These are phyloP conservation scores for Calonectria pteridis DNA, from an alignment of 2,329 filamentous ascomycete species.

Conservation along the genomic window DNA sequence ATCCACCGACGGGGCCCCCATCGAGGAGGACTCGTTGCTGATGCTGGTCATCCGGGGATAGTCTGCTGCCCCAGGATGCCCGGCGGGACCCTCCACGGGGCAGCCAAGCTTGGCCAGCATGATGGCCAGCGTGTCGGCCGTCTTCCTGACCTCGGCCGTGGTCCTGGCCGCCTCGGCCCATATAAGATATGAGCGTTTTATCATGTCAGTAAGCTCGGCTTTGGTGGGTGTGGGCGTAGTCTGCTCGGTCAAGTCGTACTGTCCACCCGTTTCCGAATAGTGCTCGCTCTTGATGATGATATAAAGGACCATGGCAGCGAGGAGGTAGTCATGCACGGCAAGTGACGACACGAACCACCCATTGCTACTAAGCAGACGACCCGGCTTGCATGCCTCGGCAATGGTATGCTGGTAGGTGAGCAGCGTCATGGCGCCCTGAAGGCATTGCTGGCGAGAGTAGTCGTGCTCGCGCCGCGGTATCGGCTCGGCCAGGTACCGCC, in stretches of 20 bases:
- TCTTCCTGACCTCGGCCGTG: slow-evolving; percentile 58
- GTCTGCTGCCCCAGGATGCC: neutral
- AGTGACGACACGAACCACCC: slow-evolving; percentile 70
- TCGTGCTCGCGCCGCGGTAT: slow-evolving; percentile 58
- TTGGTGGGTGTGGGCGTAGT: slow-evolving; percentile 50
- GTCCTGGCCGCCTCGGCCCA: slow-evolving; percentile 57
- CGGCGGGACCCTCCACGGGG: slow-evolving; percentile 39
- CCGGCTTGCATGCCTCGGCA: slow-evolving; percentile 63
- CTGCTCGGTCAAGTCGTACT: slow-evolving; percentile 51
- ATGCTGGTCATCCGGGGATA: slow-evolving; percentile 10
- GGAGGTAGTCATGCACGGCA: slow-evolving; percentile 71
- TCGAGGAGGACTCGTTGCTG: slow-evolving; percentile 33
- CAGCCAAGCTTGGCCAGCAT: slow-evolving; percentile 59
- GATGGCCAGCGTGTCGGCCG: slow-evolving; percentile 58
- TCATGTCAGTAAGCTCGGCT: slow-evolving; percentile 54
- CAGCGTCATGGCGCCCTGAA: slow-evolving; percentile 62
- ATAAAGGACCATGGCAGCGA: slow-evolving; percentile 72
- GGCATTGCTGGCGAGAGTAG: slow-evolving; percentile 64
- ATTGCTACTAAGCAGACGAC: slow-evolving; percentile 63
- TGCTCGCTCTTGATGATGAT: slow-evolving; percentile 60
- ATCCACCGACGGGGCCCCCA: slow-evolving; percentile 35
- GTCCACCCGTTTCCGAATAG: slow-evolving; percentile 52
- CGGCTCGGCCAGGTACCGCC: slow-evolving; percentile 63
- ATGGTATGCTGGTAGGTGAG: slow-evolving; percentile 62
- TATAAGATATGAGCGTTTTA: slow-evolving; percentile 58